Conservation (phyloP, 495 filamentous ascomycete genomes). For the Penicillium crystallinum region DNA sequence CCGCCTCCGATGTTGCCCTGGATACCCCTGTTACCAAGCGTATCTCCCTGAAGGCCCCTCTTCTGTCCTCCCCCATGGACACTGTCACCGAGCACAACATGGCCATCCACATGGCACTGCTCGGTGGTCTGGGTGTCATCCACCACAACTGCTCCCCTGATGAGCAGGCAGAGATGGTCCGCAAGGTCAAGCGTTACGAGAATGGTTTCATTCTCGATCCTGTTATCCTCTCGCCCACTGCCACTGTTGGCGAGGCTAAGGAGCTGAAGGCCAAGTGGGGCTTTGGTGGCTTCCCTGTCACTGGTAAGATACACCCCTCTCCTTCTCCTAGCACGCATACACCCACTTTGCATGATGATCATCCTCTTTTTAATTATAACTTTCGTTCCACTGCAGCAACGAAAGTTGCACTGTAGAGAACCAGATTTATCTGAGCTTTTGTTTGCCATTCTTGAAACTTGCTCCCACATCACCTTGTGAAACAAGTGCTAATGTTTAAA, state of each 20-base stretch:
- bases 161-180: conserved; percentile 96
- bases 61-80: conserved; percentile 98
- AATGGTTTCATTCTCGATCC: conserved; percentile 98
- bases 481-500: conserved; percentile 23
- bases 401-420: conserved; percentile 78
- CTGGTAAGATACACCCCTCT: conserved; percentile 59
- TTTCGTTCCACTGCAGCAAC: conserved; percentile 99
- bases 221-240: conserved; percentile 80
- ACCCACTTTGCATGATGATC: conserved; percentile 60
- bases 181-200: conserved; percentile 98
- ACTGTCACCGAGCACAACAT: conserved; percentile 98
- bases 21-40: conserved; percentile 91
- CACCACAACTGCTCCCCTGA: conserved; percentile 98
- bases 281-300: conserved; percentile 97
- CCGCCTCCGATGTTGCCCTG: conserved; percentile 81
- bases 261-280: conserved; percentile 95
- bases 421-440: conserved; percentile 40
- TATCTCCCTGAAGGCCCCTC: conserved; percentile 87
- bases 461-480: conserved; percentile 24
- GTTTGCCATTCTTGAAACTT: conserved; percentile 6
- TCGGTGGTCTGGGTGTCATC: conserved; percentile 94
- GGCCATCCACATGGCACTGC: conserved; percentile 97
- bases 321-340: conserved; percentile 4
- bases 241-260: conserved; percentile 88
- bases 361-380: conserved; percentile 72